Percentiles rank a stretch among this genome's conserved stretches.
phyloP scores from a whole-genome alignment of 2,329 filamentous ascomycete species.

The Scortechinia acanthostroma region DNA sequence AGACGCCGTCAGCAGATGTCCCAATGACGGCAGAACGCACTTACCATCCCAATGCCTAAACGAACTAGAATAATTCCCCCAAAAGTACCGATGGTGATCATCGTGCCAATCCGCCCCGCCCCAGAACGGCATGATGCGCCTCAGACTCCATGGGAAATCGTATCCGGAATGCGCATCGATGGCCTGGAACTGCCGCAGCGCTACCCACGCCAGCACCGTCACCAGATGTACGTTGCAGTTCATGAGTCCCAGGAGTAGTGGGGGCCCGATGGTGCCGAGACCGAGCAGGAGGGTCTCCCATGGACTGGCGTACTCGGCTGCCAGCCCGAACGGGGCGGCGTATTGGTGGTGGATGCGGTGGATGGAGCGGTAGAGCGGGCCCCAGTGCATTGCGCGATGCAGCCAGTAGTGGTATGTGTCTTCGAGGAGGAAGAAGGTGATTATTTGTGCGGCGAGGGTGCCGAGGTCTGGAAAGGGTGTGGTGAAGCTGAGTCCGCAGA shows the following conservation, averaged over 20 bases:
- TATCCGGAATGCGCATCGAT: constrained; percentile 97
- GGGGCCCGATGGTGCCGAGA: constrained; percentile 74
- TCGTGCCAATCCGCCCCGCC: constrained; percentile 95
- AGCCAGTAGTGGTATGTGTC: constrained; percentile 98
- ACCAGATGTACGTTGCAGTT: constrained; percentile 86
- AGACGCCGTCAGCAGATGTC: no score
- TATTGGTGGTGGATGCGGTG: constrained; percentile 99
- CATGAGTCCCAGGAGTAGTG: constrained; percentile 75
- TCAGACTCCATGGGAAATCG: constrained; percentile 95
- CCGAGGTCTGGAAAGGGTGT: constrained; percentile 81
- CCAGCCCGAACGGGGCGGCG: constrained; percentile 92
- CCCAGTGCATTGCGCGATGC: constrained; percentile 88
- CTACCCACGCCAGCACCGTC: constrained; percentile 97
- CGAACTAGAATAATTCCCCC: constrained; percentile 94
- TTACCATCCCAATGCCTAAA: constrained; percentile 99
- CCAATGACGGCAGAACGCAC: no score
- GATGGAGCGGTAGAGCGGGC: constrained; percentile 87
- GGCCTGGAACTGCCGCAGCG: constrained; percentile 87
- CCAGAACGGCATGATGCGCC: constrained; percentile 96
- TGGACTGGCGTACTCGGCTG: no score
- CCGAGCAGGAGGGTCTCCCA: constrained; percentile 73
- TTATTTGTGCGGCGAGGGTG: constrained; percentile 87
- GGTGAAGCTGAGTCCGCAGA: constrained; percentile 77
- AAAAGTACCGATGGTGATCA: constrained; percentile 94
- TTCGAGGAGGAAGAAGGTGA: constrained; percentile 89